A percentile compares a stretch with the other conserved stretches of the same genome.
Evolutionary conservation across 148 eudicot genomes (phyloP).

Genomic region (Vaccinium corymbosum): DNA sequence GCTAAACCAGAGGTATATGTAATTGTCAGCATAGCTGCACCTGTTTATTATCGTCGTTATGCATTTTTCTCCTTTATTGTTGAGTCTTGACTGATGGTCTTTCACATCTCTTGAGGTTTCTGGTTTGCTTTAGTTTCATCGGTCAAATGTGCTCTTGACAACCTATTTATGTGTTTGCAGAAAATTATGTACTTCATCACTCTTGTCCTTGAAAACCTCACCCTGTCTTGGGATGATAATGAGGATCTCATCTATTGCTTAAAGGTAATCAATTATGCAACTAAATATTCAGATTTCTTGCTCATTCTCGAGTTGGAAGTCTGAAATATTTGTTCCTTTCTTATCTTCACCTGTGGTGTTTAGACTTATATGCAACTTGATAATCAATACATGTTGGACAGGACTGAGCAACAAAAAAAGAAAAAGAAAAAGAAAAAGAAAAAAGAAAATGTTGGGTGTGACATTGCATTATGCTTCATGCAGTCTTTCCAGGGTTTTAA

Average conservation of each 20-base stretch:
- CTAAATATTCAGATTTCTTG: not conserved
- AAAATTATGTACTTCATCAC: constrained; percentile 88
- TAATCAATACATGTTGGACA: not conserved
- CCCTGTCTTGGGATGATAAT: constrained; percentile 77
- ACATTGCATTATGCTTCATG: not conserved
- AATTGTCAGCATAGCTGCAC: constrained; percentile 6
- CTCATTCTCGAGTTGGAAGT: not conserved
- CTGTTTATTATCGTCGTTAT: not conserved
- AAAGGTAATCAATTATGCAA: constrained; percentile 48
- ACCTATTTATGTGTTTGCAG: constrained; percentile 37
- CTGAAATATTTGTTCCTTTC: not conserved
- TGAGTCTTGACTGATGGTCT: constrained; percentile 2
- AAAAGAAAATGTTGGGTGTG: too few species aligned
- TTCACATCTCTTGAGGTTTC: not conserved
- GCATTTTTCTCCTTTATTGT: not conserved
- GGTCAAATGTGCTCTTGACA: not conserved
- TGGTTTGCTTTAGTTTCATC: not conserved
- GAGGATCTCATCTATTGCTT: constrained; percentile 90
- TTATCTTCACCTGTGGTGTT: not conserved
- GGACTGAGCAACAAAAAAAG: too few species aligned
- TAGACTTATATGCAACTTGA: not conserved
- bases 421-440: too few species aligned
- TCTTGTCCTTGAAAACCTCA: constrained; percentile 86
- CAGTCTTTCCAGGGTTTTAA: not conserved
- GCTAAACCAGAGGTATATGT: constrained; percentile 83